phyloP scores from a whole-genome alignment of 202 grass and related monocot species.

The Brachypodium distachyon region DNA sequence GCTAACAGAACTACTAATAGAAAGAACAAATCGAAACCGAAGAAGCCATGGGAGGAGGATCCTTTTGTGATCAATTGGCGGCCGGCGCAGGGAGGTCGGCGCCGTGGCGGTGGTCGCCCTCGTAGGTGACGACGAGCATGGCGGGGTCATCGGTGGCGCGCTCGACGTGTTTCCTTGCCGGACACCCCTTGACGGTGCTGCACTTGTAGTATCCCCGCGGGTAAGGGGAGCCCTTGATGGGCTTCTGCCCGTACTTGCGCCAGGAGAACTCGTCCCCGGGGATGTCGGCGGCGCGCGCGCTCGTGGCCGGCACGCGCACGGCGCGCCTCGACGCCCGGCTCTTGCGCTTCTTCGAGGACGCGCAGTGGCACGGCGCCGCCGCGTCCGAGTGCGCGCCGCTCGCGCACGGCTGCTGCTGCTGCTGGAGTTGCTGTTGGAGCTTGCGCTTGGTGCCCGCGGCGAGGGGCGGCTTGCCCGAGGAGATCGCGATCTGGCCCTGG shows the following conservation, averaged over 20 bases:
- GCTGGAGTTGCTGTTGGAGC: conserved; percentile 7
- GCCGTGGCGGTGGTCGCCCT: conserved; percentile 54
- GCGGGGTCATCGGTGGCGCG: conserved; percentile 64
- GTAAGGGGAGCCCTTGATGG: conserved; percentile 89
- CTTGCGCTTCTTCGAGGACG: conserved; percentile 52
- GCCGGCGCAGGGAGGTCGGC: background rate
- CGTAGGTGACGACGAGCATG: conserved; percentile 80
- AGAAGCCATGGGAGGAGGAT: too few relatives aligned
- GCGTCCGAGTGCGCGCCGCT: background rate
- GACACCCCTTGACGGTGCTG: conserved; percentile 65
- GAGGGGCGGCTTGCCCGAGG: conserved; percentile 64
- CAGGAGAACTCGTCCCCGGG: conserved; percentile 69
- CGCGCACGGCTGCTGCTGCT: background rate
- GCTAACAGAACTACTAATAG: background rate
- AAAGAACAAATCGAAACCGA: conserved; percentile 14
- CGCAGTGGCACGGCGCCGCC: conserved; percentile 61
- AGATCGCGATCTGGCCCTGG: conserved; percentile 17
- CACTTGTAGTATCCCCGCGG: conserved; percentile 89
- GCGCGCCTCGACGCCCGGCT: conserved; percentile 21
- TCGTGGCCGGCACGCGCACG: conserved; percentile 48
- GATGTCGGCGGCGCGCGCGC: conserved; percentile 45
- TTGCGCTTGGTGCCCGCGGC: conserved; percentile 43
- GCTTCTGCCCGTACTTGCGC: conserved; percentile 96
- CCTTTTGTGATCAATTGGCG: background rate
- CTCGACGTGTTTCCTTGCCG: conserved; percentile 89